A percentile compares a stretch with the other conserved stretches of the same genome.
These are phyloP conservation scores for Avena eriantha DNA, from an alignment of 176 grass and related monocot species.

Conservation along the genomic window DNA sequence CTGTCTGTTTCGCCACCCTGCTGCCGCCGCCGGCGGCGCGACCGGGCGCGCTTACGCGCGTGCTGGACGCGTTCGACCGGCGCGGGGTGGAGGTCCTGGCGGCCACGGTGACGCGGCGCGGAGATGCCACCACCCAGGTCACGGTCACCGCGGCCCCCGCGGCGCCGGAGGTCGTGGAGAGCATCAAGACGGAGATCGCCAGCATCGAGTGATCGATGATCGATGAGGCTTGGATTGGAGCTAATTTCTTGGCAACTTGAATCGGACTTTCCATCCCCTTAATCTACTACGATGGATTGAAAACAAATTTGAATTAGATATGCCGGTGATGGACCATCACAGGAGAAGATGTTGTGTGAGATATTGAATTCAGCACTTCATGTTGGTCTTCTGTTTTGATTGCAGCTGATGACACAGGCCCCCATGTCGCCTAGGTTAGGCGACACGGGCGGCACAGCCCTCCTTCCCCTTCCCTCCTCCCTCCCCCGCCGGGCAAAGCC, in stretches of 20 bases:
- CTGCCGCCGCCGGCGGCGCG: conserved; percentile 16
- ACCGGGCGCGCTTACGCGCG: conserved; percentile 25
- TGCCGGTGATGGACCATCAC: neutral
- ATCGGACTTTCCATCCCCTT: neutral
- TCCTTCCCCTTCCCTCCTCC: too few relatives aligned
- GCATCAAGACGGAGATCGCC: conserved; percentile 50
- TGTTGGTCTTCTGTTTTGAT: neutral
- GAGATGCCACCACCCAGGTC: conserved; percentile 1
- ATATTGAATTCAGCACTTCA: neutral
- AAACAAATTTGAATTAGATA: neutral
- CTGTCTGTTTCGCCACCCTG: conserved; percentile 29
- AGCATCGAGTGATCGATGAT: conserved; percentile 20
- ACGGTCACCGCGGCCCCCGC: conserved; percentile 42
- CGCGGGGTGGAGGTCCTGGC: conserved; percentile 41
- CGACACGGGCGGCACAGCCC: too few relatives aligned
- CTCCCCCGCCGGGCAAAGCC: too few relatives aligned
- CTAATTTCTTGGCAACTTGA: neutral
- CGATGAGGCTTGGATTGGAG: neutral
- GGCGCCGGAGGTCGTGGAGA: conserved; percentile 34
- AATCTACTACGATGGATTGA: neutral
- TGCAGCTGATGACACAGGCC: neutral
- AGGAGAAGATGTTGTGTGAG: neutral
- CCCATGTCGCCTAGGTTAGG: too few relatives aligned
- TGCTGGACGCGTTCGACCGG: conserved; percentile 45
- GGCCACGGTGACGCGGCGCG: conserved; percentile 29